These are phyloP conservation scores for Suillus fuscotomentosus DNA, from an alignment of 768 basidiomycete genomes.

Conservation along the genomic window DNA sequence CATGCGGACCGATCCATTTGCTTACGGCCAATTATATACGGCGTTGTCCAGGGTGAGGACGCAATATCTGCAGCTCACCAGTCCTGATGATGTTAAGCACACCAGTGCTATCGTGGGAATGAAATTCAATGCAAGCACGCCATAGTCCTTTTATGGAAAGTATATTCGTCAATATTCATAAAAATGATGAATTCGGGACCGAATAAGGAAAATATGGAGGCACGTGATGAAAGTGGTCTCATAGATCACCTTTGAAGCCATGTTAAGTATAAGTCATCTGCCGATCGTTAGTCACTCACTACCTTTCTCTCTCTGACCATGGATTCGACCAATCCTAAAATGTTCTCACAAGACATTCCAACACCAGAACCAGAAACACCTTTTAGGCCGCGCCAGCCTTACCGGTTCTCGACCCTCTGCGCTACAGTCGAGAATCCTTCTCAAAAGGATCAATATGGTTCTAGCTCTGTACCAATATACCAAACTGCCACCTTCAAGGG, in stretches of 20 bases:
- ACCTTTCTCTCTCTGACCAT: neutral
- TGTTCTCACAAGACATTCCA: constrained; percentile 52
- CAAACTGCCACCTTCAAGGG: constrained; percentile 99
- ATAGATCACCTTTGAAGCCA: neutral
- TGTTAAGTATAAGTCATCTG: too few relatives aligned
- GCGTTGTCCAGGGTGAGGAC: too few relatives aligned
- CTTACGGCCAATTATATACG: too few relatives aligned
- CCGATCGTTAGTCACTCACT: neutral
- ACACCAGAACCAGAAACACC: constrained; percentile 86
- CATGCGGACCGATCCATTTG: too few relatives aligned
- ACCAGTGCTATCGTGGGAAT: too few relatives aligned
- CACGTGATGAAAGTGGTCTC: constrained; percentile 4
- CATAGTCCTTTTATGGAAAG: neutral
- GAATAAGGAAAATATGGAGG: neutral
- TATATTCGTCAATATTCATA: neutral
- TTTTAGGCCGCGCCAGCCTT: constrained; percentile 62
- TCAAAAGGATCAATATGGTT: constrained; percentile 94
- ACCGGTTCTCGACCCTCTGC: constrained; percentile 87
- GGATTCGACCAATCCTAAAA: constrained; percentile 8
- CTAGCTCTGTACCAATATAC: constrained; percentile 95
- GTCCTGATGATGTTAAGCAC: too few relatives aligned
- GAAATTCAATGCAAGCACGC: too few relatives aligned
- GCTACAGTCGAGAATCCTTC: constrained; percentile 90
- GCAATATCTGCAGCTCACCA: too few relatives aligned
- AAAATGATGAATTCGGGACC: neutral